Percentiles rank a stretch among this genome's conserved stretches.
Evolutionary conservation across 164 flowering plant species (phyloP).

Genomic region (Aristolochia contorta): DNA sequence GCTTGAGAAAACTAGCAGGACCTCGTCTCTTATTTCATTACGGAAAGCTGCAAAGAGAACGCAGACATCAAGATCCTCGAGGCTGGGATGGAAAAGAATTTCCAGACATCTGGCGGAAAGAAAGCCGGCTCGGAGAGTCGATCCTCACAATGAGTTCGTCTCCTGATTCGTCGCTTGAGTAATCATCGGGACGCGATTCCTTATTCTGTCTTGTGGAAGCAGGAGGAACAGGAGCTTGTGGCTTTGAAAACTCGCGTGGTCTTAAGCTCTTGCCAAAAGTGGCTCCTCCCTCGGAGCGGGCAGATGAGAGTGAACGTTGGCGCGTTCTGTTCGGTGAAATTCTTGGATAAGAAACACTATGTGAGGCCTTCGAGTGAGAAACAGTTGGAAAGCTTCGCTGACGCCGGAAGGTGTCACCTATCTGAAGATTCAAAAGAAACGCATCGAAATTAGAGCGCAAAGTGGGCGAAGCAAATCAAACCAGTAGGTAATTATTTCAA

Average conservation of each 20-base stretch:
- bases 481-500: neutral
- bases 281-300: conserved; percentile 63
- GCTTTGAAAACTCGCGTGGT: conserved; percentile 9
- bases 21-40: too few species aligned
- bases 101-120: conserved; percentile 36
- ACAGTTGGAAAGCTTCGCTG: conserved; percentile 27
- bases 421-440: conserved; percentile 13
- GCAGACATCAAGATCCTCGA: neutral
- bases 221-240: conserved; percentile 5
- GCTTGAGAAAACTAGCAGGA: too few species aligned
- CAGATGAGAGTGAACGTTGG: conserved; percentile 32
- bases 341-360: conserved; percentile 47
- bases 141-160: conserved; percentile 64
- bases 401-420: conserved; percentile 12
- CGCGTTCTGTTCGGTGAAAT: conserved; percentile 18
- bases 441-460: neutral
- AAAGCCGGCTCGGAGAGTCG: conserved; percentile 76
- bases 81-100: neutral
- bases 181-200: conserved; percentile 14
- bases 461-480: neutral
- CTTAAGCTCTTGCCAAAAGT: conserved; percentile 21
- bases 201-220: conserved; percentile 9
- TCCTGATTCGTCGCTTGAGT: conserved; percentile 70
- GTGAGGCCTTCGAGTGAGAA: conserved; percentile 18
- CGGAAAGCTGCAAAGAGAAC: too few species aligned